Conservation (phyloP, 257 asterid species). For the Nicotiana noctiflora region DNA sequence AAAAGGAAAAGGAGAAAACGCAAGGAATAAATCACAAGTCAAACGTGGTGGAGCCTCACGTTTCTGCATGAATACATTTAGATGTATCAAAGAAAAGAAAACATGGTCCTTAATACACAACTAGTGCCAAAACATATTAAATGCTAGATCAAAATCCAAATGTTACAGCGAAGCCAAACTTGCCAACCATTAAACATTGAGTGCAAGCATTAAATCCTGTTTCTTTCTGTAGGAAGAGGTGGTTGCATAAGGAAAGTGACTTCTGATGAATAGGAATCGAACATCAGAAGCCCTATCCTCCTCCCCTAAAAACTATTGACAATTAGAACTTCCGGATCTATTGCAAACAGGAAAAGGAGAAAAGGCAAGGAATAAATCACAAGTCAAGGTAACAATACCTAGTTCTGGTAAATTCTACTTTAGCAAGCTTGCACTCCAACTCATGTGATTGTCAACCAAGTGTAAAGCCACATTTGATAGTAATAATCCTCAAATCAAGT, state of each 20-base stretch:
- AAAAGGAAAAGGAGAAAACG: too few relatives aligned
- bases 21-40: too few relatives aligned
- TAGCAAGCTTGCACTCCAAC: neutral
- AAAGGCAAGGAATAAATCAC: neutral
- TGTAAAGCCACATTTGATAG: neutral
- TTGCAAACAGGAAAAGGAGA: neutral
- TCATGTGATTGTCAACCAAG: neutral
- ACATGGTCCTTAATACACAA: neutral
- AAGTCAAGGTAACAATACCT: neutral
- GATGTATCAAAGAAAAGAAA: neutral
- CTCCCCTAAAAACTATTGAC: neutral
- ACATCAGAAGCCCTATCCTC: neutral
- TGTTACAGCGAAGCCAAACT: conserved; percentile 4
- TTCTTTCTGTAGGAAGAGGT: neutral
- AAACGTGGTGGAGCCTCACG: too few relatives aligned
- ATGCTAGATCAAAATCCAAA: neutral
- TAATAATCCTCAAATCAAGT: too few relatives aligned
- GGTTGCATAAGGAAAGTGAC: neutral
- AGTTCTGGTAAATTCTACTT: neutral
- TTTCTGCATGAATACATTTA: too few relatives aligned
- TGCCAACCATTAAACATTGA: conserved; percentile 1
- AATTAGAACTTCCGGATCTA: neutral
- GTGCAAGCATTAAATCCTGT: conserved; percentile 10
- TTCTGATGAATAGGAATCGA: neutral
- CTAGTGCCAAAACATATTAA: neutral